A percentile compares a stretch with the other conserved stretches of the same genome.
Conservation (phyloP, 495 filamentous ascomycete genomes). For the Aspergillus sclerotiicarbonarius region DNA sequence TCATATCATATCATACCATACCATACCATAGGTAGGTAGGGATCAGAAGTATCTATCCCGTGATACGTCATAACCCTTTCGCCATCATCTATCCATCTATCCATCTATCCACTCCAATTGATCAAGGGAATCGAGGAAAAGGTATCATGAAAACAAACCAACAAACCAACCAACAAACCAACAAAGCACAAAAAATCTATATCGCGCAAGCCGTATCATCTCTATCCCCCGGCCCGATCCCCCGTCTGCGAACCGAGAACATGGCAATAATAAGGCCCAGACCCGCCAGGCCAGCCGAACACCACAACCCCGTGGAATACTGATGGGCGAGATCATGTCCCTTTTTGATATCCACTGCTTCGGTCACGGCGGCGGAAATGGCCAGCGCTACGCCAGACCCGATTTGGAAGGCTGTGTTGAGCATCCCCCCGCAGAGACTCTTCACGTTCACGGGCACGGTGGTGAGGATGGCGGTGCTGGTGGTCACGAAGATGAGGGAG, state of each 20-base stretch:
- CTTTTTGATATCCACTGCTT: conserved; percentile 33
- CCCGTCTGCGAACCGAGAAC: conserved; percentile 27
- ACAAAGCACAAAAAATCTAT: conserved; percentile 11
- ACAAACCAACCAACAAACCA: neutral
- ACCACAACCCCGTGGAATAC: conserved; percentile 39
- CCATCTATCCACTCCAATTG: neutral
- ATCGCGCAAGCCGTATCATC: conserved; percentile 24
- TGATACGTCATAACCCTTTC: no score
- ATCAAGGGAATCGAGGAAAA: neutral
- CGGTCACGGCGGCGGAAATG: conserved; percentile 36
- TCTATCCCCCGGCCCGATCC: conserved; percentile 31
- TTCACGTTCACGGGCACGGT: conserved; percentile 36
- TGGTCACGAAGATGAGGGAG: conserved; percentile 38
- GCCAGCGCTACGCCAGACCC: conserved; percentile 37
- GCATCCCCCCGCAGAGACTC: conserved; percentile 37
- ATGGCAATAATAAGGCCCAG: conserved; percentile 31
- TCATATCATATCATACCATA: neutral
- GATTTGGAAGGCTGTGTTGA: conserved; percentile 41
- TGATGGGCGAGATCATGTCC: conserved; percentile 31
- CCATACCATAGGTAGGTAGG: no score
- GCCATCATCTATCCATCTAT: neutral
- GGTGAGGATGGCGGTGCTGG: conserved; percentile 35
- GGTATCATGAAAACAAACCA: neutral
- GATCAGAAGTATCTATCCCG: no score
- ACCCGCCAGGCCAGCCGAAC: conserved; percentile 32